phyloP scores from a whole-genome alignment of 2,329 filamentous ascomycete genomes.

The Helotiales sp. region DNA sequence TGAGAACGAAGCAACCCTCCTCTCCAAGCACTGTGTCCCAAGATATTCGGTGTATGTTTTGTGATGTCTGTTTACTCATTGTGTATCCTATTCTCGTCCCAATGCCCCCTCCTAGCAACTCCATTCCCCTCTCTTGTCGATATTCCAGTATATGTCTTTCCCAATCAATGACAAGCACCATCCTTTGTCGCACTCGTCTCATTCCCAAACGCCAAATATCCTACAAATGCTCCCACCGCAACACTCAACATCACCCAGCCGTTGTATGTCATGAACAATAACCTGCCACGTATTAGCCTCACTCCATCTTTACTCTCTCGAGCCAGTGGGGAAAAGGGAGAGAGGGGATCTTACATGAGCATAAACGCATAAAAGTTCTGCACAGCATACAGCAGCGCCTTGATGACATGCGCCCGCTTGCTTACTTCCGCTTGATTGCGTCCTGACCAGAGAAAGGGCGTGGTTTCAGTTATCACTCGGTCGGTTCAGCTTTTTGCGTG shows the following conservation, averaged over 20 bases:
- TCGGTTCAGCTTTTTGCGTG: conserved; percentile 29
- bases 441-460: conserved; percentile 69
- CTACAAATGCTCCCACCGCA: conserved; percentile 82
- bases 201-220: conserved; percentile 80
- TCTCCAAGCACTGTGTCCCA: neutral
- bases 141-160: neutral
- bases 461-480: conserved; percentile 55
- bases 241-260: conserved; percentile 96
- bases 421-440: conserved; percentile 62
- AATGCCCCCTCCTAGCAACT: neutral
- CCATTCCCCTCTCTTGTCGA: neutral
- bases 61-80: neutral
- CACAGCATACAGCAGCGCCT: conserved; percentile 81
- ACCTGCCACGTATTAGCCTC: conserved; percentile 56
- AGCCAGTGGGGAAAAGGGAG: too few relatives aligned
- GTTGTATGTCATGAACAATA: conserved; percentile 99
- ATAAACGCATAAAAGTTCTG: conserved; percentile 99
- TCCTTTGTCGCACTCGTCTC: conserved; percentile 73
- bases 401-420: conserved; percentile 72
- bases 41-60: neutral
- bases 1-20: neutral
- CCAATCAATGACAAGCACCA: conserved; percentile 77
- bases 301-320: neutral
- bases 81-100: neutral
- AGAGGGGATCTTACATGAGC: conserved; percentile 77